phyloP scores from a whole-genome alignment of 1,139 yeast genomes.

The Yamadazyma songkhlaensis region DNA sequence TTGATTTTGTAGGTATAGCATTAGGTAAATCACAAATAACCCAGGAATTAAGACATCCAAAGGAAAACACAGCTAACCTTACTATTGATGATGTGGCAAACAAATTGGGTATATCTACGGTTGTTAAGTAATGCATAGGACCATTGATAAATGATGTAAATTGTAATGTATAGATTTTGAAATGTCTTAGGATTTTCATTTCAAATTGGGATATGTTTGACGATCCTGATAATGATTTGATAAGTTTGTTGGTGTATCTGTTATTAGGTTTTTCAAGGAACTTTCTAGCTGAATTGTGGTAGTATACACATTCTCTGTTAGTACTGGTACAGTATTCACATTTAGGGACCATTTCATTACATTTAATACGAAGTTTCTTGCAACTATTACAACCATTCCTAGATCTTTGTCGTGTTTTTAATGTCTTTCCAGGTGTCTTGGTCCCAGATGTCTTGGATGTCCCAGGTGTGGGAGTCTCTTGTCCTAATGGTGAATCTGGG shows the following conservation, averaged over 20 bases:
- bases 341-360: conserved; percentile 31
- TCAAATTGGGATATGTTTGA: conserved; percentile 3
- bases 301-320: conserved; percentile 21
- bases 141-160: conserved; percentile 5
- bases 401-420: conserved; percentile 16
- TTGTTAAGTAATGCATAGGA: conserved; percentile 5
- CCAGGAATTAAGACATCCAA: conserved; percentile 8
- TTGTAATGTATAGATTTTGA: conserved; percentile 3
- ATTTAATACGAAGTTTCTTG: conserved; percentile 29
- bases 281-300: background rate
- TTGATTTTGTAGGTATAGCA: background rate
- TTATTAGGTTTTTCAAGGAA: conserved; percentile 1
- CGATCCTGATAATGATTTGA: background rate
- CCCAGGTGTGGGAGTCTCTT: too few relatives aligned
- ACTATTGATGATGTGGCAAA: conserved; percentile 3
- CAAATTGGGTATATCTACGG: conserved; percentile 5
- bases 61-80: conserved; percentile 5
- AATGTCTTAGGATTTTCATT: conserved; percentile 6
- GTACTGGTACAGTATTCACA: conserved; percentile 40
- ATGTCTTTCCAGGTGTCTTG: too few relatives aligned
- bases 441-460: too few relatives aligned
- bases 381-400: conserved; percentile 32
- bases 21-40: conserved; percentile 3
- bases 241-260: conserved; percentile 4
- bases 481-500: too few relatives aligned